These are phyloP conservation scores for Microcyclospora tardicrescens DNA, from an alignment of 2,329 filamentous ascomycete genomes.

Conservation along the genomic window DNA sequence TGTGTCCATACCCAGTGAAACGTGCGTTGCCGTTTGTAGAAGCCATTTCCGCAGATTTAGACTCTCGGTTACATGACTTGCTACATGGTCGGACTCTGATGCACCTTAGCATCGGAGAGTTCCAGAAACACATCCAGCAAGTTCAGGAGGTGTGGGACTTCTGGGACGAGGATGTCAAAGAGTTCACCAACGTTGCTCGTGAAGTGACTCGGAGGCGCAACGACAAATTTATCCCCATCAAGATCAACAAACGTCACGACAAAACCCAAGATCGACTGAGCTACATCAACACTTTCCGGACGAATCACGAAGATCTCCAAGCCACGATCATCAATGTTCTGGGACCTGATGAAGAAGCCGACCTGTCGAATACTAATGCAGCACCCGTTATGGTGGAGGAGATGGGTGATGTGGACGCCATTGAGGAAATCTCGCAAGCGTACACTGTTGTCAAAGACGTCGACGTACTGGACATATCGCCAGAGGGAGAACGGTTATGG, in stretches of 20 bases:
- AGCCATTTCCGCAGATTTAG: conserved; percentile 86
- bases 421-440: conserved; percentile 88
- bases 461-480: conserved; percentile 82
- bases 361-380: conserved; percentile 40
- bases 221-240: conserved; percentile 98
- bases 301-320: conserved; percentile 95
- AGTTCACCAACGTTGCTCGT: conserved; percentile 93
- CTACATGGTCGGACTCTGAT: conserved; percentile 79
- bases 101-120: conserved; percentile 84
- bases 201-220: conserved; percentile 87
- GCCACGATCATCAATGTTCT: conserved; percentile 95
- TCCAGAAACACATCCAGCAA: conserved; percentile 69
- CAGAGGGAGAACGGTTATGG: conserved; percentile 83
- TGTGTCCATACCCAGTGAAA: conserved; percentile 88
- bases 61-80: conserved; percentile 71
- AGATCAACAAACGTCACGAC: conserved; percentile 75
- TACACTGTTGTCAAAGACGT: conserved; percentile 92
- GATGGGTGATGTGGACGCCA: conserved; percentile 92
- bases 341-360: conserved; percentile 47
- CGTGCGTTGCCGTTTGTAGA: conserved; percentile 89
- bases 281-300: conserved; percentile 88
- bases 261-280: conserved; percentile 82
- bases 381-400: conserved; percentile 71
- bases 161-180: conserved; percentile 94
- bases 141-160: conserved; percentile 76